A percentile compares a stretch with the other conserved stretches of the same genome.
phyloP scores from a whole-genome alignment of 345 rosid genomes.

The Nephelium lappaceum region DNA sequence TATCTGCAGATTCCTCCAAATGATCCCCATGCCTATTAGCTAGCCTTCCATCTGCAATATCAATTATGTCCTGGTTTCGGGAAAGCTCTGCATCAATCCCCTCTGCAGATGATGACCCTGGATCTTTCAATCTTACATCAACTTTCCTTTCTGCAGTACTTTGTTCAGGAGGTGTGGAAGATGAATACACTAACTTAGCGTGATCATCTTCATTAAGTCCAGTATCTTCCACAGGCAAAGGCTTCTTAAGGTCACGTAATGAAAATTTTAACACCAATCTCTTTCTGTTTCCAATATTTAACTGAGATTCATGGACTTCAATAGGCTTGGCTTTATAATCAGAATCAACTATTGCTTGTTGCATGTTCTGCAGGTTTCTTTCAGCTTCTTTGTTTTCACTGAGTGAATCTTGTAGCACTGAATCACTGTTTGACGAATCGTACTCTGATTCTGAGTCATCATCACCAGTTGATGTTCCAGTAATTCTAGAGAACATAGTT shows the following conservation, averaged over 20 bases:
- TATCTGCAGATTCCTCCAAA: constrained; percentile 43
- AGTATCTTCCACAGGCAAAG: constrained; percentile 40
- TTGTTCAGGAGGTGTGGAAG: constrained; percentile 40
- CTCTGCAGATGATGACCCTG: constrained; percentile 45
- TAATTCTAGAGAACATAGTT: constrained; percentile 77
- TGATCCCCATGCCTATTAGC: constrained; percentile 27
- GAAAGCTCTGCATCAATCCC: constrained; percentile 35
- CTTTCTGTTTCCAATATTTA: constrained; percentile 59
- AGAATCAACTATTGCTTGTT: constrained; percentile 16
- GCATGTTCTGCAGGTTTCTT: constrained; percentile 38
- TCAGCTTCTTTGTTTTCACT: constrained; percentile 43
- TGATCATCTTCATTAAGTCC: constrained; percentile 33
- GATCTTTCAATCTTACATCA: constrained; percentile 34
- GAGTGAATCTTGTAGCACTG: constrained; percentile 32
- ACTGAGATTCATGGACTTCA: constrained; percentile 47
- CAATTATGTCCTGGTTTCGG: constrained; percentile 31
- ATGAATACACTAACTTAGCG: constrained; percentile 38
- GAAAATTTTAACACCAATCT: constrained; percentile 78
- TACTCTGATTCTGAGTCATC: constrained; percentile 52
- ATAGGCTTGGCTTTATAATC: constrained; percentile 35
- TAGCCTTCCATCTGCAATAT: constrained; percentile 36
- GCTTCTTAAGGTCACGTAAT: constrained; percentile 60
- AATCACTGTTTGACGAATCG: constrained; percentile 65
- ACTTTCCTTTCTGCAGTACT: constrained; percentile 35
- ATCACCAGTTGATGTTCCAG: constrained; percentile 72